Percentiles rank a stretch among this genome's conserved stretches.
Evolutionary conservation across 129 eudicot genomes (phyloP).

Genomic region (Oenanthe sinensis): DNA sequence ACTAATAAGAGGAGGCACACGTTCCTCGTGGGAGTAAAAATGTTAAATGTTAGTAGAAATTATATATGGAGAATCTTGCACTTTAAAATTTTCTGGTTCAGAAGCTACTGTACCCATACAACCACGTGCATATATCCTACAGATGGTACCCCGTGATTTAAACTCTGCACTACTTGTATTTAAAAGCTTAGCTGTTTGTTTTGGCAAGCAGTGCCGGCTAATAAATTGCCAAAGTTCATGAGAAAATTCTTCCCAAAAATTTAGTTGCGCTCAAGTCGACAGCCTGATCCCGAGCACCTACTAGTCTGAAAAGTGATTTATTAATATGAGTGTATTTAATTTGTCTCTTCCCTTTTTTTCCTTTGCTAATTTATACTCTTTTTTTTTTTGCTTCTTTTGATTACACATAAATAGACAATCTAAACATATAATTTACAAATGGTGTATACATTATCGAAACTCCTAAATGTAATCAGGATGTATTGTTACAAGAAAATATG

Average conservation of each 20-base stretch:
- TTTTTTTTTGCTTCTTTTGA: too few species aligned
- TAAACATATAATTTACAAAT: too few species aligned
- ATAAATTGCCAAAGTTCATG: background rate
- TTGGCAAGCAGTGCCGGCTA: background rate
- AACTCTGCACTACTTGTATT: background rate
- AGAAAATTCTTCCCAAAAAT: background rate
- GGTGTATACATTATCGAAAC: too few species aligned
- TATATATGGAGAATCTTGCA: background rate
- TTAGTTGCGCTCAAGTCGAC: background rate
- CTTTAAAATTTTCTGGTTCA: background rate
- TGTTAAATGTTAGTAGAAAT: background rate
- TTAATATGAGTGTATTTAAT: too few species aligned
- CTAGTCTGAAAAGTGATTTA: too few species aligned
- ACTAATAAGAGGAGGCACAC: background rate
- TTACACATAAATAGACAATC: too few species aligned
- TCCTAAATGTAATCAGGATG: too few species aligned
- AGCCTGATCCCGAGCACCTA: background rate
- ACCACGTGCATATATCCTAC: background rate
- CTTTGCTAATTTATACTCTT: too few species aligned
- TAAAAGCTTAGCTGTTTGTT: background rate
- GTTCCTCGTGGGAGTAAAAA: background rate
- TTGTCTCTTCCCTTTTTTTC: too few species aligned
- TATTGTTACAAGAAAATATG: too few species aligned
- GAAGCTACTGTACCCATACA: background rate
- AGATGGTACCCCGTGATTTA: background rate